Evolutionary conservation across 164 flowering plant genomes (phyloP), one percentile per base, ranked within the genome.

Genomic region (Liquidambar formosana): DNA sequence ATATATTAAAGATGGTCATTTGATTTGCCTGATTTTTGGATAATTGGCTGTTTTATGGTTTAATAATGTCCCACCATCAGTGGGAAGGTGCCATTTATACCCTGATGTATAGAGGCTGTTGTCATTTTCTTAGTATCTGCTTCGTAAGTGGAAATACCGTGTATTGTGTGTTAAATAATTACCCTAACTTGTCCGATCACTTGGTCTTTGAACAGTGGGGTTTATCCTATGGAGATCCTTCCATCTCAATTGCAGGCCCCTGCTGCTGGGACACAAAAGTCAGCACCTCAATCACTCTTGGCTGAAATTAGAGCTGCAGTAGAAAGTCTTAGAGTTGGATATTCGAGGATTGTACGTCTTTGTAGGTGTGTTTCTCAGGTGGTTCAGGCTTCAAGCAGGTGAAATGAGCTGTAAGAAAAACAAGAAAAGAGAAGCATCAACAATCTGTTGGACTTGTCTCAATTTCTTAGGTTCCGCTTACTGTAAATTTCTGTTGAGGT

Each of bases 191-290:
- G 12, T 64, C 56, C 28, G 5, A 49, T 41, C 14, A 53, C 43
- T 63, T 74, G 57, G 19, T 71, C 43, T 71, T 76, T 69, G 38
- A 49, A 71, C 85, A 84, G 90, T n/a, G 90, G 90, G 46, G 46
- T 83, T 33, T 86, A 86, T 69, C 90, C 90, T 64, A 73, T 79
- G 33, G 85, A 83, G 41, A 38, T 79, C 62, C 59, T 76, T 70
- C 87, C 87, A 51, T 46, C 60, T 61, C 63, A 69, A 60, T 10
- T 85, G 23, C 65, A 75, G 45, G 54, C 38, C 59, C 52, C 61
- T 14, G 9, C 10, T n/a, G 46, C 63, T 16, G 66, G 43, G 18
- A 21, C 44, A 26, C 47, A 69, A 45, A 33, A 70, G 13, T 27
- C 73, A 22, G 22, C 47, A 18, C 18, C 72, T 44, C 49, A 70